Base-by-base conservation (phyloP, 2,329 filamentous ascomycete species). In the Thelonectria blattea region DNA sequence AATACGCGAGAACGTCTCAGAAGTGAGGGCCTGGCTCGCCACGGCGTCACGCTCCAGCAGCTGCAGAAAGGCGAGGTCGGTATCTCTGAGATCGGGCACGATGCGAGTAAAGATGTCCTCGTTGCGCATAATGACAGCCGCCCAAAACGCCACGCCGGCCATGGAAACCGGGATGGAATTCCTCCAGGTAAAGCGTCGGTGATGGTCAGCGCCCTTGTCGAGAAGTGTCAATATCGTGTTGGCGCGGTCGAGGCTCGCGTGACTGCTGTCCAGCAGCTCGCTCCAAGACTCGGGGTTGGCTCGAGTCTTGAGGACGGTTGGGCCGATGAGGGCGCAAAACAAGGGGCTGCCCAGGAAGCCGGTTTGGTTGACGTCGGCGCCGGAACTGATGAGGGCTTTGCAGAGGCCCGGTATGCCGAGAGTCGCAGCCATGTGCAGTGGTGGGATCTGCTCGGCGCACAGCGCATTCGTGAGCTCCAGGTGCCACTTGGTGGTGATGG, bases 381-480 rank as follows among this genome's bases (percentile, higher is more conserved):
- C 69, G 18, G 61, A 54, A 0, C 54, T 61, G 1, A 74, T n/a
- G 3, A 76, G 68, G 9, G 66, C 59, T 32, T 60, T 52, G 61
- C 72, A 74, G 4, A 78, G 58, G 6, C 58, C 68, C 1, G 70
- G 65, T 15, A 78, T 50, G 5, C 73, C 71, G 7, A 78, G 64
- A 2, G 72, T 69, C 2, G 75, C 72, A 17, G 76, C 74, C 9
- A 77, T 58, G 32, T 79, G 76, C 11, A 78, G 53, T 6, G 75
- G 69, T 1, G 70, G 64, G 9, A 76, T 52, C 0, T 64, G 68
- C 12, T 68, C 68, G 10, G 71, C 63, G 45, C 71, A 72, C 3
- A 76, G 49, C 2, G 65, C 61, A 39, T 74, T 66, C 24, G 74
- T 75, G 4, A 78, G 66, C 18, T 70, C 68, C 9, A 73, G 45